These are phyloP conservation scores for Infundibulicybe gibba DNA, from an alignment of 768 basidiomycete genomes.

Conservation along the genomic window DNA sequence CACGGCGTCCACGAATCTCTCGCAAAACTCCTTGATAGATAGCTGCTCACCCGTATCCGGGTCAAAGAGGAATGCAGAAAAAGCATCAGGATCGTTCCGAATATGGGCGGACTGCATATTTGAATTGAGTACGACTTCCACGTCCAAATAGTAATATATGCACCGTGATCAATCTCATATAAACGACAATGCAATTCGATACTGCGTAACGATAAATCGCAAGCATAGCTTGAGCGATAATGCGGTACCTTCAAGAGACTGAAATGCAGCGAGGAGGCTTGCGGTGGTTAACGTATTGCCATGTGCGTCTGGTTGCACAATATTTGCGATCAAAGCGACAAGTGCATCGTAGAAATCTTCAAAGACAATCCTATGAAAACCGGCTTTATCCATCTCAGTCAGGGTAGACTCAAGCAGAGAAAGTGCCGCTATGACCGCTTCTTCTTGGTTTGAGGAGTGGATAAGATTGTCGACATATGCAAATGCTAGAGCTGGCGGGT, in stretches of 20 bases:
- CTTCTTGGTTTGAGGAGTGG: conserved; percentile 35
- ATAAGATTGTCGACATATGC: conserved; percentile 76
- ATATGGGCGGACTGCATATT: conserved; percentile 73
- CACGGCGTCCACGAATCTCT: conserved; percentile 69
- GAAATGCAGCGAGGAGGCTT: conserved; percentile 49
- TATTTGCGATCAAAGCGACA: conserved; percentile 40
- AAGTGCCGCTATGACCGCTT: conserved; percentile 47
- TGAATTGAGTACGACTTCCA: not conserved
- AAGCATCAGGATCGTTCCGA: conserved; percentile 55
- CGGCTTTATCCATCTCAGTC: conserved; percentile 47
- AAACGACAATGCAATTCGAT: conserved; percentile 75
- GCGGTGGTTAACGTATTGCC: conserved; percentile 30
- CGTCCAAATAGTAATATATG: conserved; percentile 7
- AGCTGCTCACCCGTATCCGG: conserved; percentile 65
- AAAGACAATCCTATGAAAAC: conserved; percentile 65
- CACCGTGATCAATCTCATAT: conserved; percentile 75
- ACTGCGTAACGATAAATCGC: conserved; percentile 24
- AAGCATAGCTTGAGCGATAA: not conserved
- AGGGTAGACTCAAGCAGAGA: conserved; percentile 48
- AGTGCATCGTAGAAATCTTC: conserved; percentile 77
- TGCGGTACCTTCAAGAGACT: conserved; percentile 42
- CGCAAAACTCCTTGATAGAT: conserved; percentile 65
- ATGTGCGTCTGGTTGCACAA: conserved; percentile 32
- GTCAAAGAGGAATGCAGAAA: conserved; percentile 71
- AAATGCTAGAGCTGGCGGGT: conserved; percentile 68